phyloP scores from a whole-genome alignment of 169 alveolate genomes.

The Eimeria zaria region DNA sequence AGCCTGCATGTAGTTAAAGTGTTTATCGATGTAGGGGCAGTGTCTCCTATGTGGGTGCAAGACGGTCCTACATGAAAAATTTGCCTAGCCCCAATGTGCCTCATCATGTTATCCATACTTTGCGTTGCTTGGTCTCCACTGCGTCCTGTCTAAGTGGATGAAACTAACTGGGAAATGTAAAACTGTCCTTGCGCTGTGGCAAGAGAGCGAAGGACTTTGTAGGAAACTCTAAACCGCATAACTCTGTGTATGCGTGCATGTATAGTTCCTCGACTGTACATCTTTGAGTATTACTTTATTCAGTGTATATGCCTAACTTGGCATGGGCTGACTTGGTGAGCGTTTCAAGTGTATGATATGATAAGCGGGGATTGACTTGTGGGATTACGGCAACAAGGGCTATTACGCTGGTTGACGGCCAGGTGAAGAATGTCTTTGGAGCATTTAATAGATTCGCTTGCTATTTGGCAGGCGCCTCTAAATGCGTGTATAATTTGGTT shows the following conservation, averaged over 20 bases:
- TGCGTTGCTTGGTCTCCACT: not conserved
- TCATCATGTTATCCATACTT: not conserved
- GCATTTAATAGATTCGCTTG: not conserved
- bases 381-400: no score
- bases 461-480: not conserved
- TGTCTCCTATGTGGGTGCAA: not conserved
- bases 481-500: not conserved
- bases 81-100: not conserved
- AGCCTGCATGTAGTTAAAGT: not conserved
- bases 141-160: not conserved
- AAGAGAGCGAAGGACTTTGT: not conserved
- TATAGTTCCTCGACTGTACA: not conserved
- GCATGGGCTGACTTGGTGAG: no score
- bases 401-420: not conserved
- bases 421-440: not conserved
- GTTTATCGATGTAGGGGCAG: not conserved
- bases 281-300: not conserved
- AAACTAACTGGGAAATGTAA: not conserved
- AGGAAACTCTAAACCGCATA: no score
- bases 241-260: not conserved
- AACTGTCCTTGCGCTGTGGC: not conserved
- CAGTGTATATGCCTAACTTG: no score
- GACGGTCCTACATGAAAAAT: not conserved
- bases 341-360: no score
- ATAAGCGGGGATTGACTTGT: no score